These are phyloP conservation scores for Mortierella polycephala DNA, from an alignment of 371 early-diverging fungal genomes.

Conservation along the genomic window DNA sequence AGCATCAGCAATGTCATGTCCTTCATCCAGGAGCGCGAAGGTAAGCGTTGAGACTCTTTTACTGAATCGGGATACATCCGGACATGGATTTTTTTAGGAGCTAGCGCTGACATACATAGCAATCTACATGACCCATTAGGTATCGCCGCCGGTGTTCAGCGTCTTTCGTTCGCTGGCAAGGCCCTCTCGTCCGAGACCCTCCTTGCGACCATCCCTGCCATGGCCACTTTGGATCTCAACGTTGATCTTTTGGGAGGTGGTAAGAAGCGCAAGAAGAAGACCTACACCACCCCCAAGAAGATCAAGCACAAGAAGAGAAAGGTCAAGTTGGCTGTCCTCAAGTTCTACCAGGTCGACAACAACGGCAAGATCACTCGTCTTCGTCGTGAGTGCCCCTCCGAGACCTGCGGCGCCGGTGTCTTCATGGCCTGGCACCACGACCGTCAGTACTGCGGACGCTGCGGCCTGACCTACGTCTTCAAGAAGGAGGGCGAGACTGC, in stretches of 20 bases:
- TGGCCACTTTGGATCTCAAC: constrained; percentile 91
- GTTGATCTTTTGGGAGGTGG: constrained; percentile 87
- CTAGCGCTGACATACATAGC: background rate
- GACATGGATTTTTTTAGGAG: background rate
- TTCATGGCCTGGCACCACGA: constrained; percentile 98
- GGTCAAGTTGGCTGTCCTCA: constrained; percentile 97
- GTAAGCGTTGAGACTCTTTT: constrained; percentile 29
- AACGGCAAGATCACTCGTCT: constrained; percentile 98
- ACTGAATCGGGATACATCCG: background rate
- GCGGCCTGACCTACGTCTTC: constrained; percentile 71
- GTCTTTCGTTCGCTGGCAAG: constrained; percentile 94
- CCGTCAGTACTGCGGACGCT: constrained; percentile 93
- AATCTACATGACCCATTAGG: constrained; percentile 53
- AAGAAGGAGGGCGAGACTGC: constrained; percentile 61
- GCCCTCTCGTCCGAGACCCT: constrained; percentile 88
- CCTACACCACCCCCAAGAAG: constrained; percentile 99
- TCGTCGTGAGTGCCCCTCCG: constrained; percentile 95
- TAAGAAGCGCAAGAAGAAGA: constrained; percentile 99
- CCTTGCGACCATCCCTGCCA: constrained; percentile 88
- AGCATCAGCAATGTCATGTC: constrained; percentile 87
- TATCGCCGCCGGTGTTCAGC: constrained; percentile 93
- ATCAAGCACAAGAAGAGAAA: constrained; percentile 99
- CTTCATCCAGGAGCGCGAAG: constrained; percentile 93
- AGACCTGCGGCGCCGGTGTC: constrained; percentile 97
- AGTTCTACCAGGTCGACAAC: constrained; percentile 98